Evolutionary conservation across 2,329 filamentous ascomycete species (phyloP), one percentile per base, ranked within the genome.

Genomic region (Aspergillus pseudonomiae): DNA sequence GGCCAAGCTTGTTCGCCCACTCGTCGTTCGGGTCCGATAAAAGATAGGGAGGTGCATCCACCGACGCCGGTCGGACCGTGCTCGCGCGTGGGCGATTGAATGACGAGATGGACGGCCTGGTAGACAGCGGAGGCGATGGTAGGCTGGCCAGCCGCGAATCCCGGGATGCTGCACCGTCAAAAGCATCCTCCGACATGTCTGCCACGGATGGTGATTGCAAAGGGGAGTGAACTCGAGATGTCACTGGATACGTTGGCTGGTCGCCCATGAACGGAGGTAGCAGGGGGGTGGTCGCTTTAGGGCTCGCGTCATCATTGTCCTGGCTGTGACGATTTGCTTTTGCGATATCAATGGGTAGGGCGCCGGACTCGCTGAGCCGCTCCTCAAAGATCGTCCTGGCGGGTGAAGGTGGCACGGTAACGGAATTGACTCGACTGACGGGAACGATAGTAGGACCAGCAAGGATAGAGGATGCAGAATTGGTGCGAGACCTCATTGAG

Each of bases 1-100:
- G 94, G 32, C 94, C 94, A 16, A 98, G 86, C 62, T 88, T 88
- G 73, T 90, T 87, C 1, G 92, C 90, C 94, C 94, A 97, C 68
- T 90, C 88, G 74, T 96, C 93, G 57, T 89, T 84, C 6, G 75
- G 72, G 45, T 88, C 87, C 61, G 91, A 87, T n/a, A 88, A 81
- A 60, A 89, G 81, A 66, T 93, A 87, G 5, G 86, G 84, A 4
- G 83, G 41, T 85, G 81, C 58, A 77, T 85, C 69, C 75, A 80
- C 69, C 79, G 84, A 75, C 72, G 77, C 65, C 0, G 74, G 73
- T 58, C 77, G 75, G 76, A 74, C 74, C 10, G 79, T 81, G 56
- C 78, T 80, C 46, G 81, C 78, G 39, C 83, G 77, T 21, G 78
- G 76, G 45, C 83, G 79, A 63, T 84, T 84, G 74, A 97, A 90